Evolutionary conservation across 306 rosid species (phyloP).

Genomic region (Pyrus bretschneideri): DNA sequence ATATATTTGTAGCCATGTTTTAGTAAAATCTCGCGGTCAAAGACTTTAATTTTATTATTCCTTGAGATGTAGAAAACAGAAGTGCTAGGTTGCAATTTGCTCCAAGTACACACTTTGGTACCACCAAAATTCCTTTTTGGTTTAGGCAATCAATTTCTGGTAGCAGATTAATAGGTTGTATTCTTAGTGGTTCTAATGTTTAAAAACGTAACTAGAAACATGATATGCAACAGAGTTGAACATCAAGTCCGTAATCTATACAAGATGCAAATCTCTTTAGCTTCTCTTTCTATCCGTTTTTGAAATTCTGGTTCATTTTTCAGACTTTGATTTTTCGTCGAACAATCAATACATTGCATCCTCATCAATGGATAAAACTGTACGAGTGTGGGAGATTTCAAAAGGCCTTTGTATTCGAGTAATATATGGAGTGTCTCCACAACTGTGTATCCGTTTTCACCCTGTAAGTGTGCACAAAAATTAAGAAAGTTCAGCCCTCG

Average conservation of each 20-base stretch:
- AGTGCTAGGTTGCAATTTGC: neutral
- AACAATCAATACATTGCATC: constrained; percentile 97
- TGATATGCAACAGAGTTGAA: neutral
- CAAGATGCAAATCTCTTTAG: neutral
- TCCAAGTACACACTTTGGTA: neutral
- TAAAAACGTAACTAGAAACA: neutral
- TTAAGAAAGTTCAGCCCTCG: neutral
- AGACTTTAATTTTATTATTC: neutral
- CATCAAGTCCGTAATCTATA: neutral
- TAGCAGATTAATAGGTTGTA: neutral
- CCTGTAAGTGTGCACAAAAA: constrained; percentile 64
- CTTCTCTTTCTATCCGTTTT: neutral
- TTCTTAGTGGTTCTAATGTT: neutral
- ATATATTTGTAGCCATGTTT: constrained; percentile 5
- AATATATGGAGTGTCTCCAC: constrained; percentile 92
- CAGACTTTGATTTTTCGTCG: constrained; percentile 95
- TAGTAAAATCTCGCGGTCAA: neutral
- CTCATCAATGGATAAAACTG: constrained; percentile 90
- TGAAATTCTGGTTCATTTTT: constrained; percentile 34
- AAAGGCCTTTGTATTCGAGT: constrained; percentile 91
- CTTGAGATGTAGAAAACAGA: neutral
- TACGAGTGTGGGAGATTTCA: constrained; percentile 89
- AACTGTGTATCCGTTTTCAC: constrained; percentile 88
- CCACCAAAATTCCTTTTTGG: neutral
- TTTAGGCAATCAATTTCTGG: neutral